phyloP scores from a whole-genome alignment of 1,284 basidiomycete species.

The Volvariella volvacea region DNA sequence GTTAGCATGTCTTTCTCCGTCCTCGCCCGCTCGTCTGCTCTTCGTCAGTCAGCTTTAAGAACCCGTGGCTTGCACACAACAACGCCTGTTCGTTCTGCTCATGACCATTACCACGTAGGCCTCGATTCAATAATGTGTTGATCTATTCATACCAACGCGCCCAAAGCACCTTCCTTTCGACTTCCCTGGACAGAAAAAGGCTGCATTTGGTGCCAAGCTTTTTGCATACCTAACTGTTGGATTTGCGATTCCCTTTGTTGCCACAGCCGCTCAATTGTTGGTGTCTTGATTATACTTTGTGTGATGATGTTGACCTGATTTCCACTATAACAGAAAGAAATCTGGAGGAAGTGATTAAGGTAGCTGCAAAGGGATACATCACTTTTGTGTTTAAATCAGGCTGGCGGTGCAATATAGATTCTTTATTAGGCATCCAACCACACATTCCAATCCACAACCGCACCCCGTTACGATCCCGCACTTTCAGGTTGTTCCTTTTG shows the following conservation, averaged over 20 bases:
- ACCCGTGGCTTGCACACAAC: conserved; percentile 29
- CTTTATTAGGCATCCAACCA: too few relatives aligned
- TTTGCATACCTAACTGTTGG: conserved; percentile 46
- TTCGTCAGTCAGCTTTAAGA: conserved; percentile 28
- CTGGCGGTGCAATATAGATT: too few relatives aligned
- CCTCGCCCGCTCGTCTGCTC: conserved; percentile 33
- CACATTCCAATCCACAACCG: too few relatives aligned
- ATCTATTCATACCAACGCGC: conserved; percentile 8
- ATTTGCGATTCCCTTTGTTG: conserved; percentile 63
- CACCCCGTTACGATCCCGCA: too few relatives aligned
- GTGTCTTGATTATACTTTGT: too few relatives aligned
- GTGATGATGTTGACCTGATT: too few relatives aligned
- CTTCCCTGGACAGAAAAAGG: conserved; percentile 49
- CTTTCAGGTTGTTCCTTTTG: too few relatives aligned
- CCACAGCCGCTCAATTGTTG: conserved; percentile 59
- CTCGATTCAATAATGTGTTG: conserved; percentile 1
- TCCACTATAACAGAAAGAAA: conserved; percentile 25
- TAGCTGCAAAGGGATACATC: too few relatives aligned
- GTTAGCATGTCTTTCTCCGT: conserved; percentile 14
- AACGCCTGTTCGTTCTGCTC: conserved; percentile 29
- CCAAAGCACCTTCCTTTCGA: conserved; percentile 66
- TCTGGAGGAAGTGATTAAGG: too few relatives aligned
- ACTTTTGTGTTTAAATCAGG: too few relatives aligned
- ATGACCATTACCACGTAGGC: conserved; percentile 58
- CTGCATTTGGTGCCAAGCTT: conserved; percentile 53